A percentile compares a stretch with the other conserved stretches of the same genome.
These are phyloP conservation scores for Fraxinus floribunda DNA, from an alignment of 305 asterid species.

Conservation along the genomic window DNA sequence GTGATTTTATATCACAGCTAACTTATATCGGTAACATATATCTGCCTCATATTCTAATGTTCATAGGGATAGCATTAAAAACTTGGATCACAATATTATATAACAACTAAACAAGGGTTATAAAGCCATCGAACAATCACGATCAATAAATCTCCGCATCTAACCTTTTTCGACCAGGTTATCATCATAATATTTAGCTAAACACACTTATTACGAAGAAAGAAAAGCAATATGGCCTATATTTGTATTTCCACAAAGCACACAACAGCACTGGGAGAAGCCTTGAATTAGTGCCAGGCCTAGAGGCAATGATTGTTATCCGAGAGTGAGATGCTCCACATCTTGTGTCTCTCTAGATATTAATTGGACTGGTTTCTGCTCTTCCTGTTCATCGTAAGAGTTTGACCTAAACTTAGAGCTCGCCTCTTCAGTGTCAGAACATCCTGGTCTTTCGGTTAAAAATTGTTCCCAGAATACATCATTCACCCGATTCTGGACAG, in stretches of 20 bases:
- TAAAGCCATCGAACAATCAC: neutral
- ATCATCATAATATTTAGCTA: neutral
- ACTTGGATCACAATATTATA: neutral
- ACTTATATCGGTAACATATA: neutral
- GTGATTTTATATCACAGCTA: neutral
- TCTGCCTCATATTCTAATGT: neutral
- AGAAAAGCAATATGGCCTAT: neutral
- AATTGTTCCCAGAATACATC: slow-evolving; percentile 98
- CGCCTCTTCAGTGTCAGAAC: slow-evolving; percentile 74
- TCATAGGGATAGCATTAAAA: neutral
- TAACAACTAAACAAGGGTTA: neutral
- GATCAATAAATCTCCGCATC: neutral
- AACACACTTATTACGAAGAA: neutral
- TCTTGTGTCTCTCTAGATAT: slow-evolving; percentile 46
- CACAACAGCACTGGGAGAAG: neutral
- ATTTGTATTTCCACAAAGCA: neutral
- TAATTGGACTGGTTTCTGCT: slow-evolving; percentile 45
- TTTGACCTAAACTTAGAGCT: slow-evolving; percentile 52
- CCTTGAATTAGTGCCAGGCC: slow-evolving; percentile 5
- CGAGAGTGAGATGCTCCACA: slow-evolving; percentile 72
- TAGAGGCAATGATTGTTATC: neutral
- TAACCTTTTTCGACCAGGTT: neutral
- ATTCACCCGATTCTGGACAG: slow-evolving; percentile 55
- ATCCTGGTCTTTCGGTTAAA: slow-evolving; percentile 84
- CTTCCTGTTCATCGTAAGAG: slow-evolving; percentile 46